Conservation (phyloP, 129 eudicot genomes). For the Arctium minus region DNA sequence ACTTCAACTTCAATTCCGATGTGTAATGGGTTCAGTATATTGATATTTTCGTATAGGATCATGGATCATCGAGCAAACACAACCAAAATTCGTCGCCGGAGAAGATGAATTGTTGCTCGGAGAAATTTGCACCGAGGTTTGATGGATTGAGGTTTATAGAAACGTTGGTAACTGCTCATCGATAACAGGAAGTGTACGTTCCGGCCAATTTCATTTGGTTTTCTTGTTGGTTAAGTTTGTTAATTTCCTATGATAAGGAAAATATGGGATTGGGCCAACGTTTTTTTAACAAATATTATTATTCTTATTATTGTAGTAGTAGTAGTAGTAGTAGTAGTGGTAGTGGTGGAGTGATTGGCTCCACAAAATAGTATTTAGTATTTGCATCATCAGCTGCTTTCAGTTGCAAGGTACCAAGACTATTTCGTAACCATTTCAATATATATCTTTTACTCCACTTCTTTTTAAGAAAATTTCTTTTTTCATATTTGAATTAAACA, state of each 20-base stretch:
- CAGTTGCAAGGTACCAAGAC: no score
- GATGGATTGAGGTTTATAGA: conserved; percentile 95
- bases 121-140: conserved; percentile 75
- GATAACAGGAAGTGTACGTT: conserved; percentile 37
- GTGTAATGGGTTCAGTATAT: not conserved
- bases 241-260: not conserved
- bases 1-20: not conserved
- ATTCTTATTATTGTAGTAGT: not conserved
- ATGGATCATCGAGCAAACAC: conserved; percentile 24
- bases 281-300: not conserved
- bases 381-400: not conserved
- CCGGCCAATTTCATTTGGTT: not conserved
- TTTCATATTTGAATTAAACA: no score
- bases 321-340: no score
- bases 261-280: conserved; percentile 16
- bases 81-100: conserved; percentile 19
- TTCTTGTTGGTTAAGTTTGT: conserved; percentile 28
- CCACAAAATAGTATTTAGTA: not conserved
- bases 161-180: conserved; percentile 83
- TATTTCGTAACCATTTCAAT: not conserved
- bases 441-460: not conserved
- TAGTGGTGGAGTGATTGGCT: not conserved
- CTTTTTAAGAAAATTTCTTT: not conserved
- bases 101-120: conserved; percentile 38
- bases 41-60: conserved; percentile 21